Evolutionary conservation across 345 rosid species (phyloP).

Genomic region (Raphanus raphanistrum): DNA sequence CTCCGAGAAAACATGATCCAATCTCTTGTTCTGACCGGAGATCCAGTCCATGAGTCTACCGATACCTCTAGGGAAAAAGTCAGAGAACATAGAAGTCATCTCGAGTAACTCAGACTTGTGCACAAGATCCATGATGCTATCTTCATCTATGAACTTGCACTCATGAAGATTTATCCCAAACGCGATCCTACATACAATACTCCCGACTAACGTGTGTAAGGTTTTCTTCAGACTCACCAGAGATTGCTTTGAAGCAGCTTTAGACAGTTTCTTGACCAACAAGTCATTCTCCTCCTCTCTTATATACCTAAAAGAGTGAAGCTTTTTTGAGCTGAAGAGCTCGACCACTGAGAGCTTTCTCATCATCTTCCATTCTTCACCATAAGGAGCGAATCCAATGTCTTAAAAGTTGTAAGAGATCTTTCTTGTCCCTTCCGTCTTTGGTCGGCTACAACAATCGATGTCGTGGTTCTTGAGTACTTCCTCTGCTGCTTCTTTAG

Average conservation of each 20-base stretch:
- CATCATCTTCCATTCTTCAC: constrained; percentile 16
- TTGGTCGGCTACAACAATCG: constrained; percentile 26
- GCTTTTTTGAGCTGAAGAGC: constrained; percentile 17
- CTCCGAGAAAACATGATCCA: constrained; percentile 15
- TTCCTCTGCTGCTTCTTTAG: constrained; percentile 25
- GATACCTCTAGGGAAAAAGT: constrained; percentile 20
- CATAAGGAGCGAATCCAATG: constrained; percentile 19
- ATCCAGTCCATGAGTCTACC: constrained; percentile 25
- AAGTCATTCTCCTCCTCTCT: constrained; percentile 28
- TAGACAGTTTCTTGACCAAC: constrained; percentile 11
- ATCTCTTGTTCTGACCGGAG: constrained; percentile 15
- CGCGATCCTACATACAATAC: constrained; percentile 12
- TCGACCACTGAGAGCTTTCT: constrained; percentile 20
- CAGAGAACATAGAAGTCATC: constrained; percentile 8
- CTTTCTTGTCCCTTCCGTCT: background rate
- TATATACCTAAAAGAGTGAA: background rate
- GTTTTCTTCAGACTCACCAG: constrained; percentile 18
- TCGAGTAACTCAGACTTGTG: constrained; percentile 1
- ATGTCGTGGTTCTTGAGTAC: constrained; percentile 23
- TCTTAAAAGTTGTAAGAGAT: constrained; percentile 23
- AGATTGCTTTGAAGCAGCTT: background rate
- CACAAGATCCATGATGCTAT: constrained; percentile 10
- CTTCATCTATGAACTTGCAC: constrained; percentile 20
- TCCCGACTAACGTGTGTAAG: background rate
- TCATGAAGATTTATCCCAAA: constrained; percentile 25